Base-by-base conservation (phyloP, 1,284 basidiomycete species). In the Puccinia triticina region DNA sequence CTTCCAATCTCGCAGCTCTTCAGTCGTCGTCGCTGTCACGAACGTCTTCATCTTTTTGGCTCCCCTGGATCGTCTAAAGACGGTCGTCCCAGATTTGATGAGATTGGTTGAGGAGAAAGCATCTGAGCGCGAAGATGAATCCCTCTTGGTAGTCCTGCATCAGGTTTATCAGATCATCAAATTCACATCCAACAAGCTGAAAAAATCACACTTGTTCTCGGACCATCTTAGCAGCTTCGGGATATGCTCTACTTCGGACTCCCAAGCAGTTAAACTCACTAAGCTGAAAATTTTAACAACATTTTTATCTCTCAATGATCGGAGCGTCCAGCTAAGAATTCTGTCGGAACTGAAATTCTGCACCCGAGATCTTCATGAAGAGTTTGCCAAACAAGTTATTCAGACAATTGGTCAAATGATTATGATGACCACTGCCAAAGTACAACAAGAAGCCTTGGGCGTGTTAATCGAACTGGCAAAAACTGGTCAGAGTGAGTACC, bases 1-100 rank as follows among this genome's bases (percentile, higher is more conserved):
- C 10, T 91, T 96, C 84, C 91, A 93, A 85, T 94, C 93, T 71
- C 89, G 91, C 75, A 97, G 96, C 86, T 91, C 95, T 18, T 93
- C 94, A 11, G 95, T 94, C 43, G 61, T 77, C 43, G 64, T 59
- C 43, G 48, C 79, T 18, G 75, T 16, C 1, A 69, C 57, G 40
- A 77, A 66, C 43, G 82, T 46, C 21, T 32, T 83, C 93, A 92
- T 92, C 95, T 59, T 91, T 94, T 88, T 91, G 2, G 92, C 91
- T 0, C 91, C 92, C 8, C 88, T 90, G 0, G 90, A 90, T 1
- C 89, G 90, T 37, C 88, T 90, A 32, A 84, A 86, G 18, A 91
- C 91, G 85, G 88, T 92, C 5, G 89, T 92, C 1, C 88, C 89
- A 14, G 93, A 93, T 0, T 88, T 95, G 1, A 87, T 95, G 43